Conservation (phyloP, 305 asterid genomes). For the Fraxinus floribunda region DNA sequence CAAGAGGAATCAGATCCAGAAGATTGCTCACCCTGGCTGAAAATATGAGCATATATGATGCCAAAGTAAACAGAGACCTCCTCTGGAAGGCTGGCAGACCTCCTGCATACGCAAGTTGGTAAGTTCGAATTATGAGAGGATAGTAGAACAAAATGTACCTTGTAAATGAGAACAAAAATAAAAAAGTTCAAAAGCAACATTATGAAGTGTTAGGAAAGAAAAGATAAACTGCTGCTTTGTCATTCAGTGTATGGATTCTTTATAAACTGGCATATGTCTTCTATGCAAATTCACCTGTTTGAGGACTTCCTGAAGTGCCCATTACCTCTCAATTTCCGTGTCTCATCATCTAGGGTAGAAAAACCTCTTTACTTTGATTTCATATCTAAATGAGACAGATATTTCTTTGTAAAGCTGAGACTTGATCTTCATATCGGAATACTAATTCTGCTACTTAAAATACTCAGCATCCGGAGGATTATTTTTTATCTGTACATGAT, state of each 20-base stretch:
- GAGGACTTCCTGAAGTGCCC: background rate
- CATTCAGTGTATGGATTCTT: background rate
- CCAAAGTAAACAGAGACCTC: slow-evolving; percentile 53
- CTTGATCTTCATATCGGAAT: background rate
- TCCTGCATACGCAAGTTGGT: slow-evolving; percentile 33
- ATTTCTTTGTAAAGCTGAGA: background rate
- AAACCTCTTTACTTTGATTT: background rate
- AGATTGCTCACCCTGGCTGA: slow-evolving; percentile 46
- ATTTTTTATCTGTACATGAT: background rate
- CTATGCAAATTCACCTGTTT: background rate
- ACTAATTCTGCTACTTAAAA: background rate
- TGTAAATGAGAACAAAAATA: background rate
- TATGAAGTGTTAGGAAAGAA: background rate
- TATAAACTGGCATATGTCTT: background rate
- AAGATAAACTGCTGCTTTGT: background rate
- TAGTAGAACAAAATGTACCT: background rate
- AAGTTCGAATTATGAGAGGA: slow-evolving; percentile 13
- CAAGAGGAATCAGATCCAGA: slow-evolving; percentile 34
- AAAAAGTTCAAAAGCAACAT: background rate
- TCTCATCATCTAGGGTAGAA: background rate
- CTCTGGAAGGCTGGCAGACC: slow-evolving; percentile 46
- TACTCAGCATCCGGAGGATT: background rate
- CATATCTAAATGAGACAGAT: background rate
- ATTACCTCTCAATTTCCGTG: background rate
- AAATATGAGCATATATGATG: slow-evolving; percentile 48